phyloP scores from a whole-genome alignment of 805 yeast genomes.

The Cyberlindnera mrakii region DNA sequence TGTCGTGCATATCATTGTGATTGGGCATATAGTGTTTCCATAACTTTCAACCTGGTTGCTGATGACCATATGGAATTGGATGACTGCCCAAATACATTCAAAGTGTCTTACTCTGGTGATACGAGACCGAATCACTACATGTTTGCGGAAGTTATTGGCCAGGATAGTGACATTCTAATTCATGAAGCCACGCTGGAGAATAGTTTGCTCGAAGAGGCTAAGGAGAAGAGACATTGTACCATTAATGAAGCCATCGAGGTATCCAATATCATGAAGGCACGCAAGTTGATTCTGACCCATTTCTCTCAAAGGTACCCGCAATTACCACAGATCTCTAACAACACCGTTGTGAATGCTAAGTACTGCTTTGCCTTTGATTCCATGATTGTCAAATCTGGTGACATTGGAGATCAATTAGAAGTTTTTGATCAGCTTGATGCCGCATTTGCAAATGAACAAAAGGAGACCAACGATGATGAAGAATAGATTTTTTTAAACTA shows the following conservation, averaged over 20 bases:
- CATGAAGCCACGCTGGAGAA: constrained; percentile 95
- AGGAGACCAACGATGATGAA: constrained; percentile 14
- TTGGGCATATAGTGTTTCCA: constrained; percentile 65
- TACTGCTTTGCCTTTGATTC: constrained; percentile 61
- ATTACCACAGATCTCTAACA: constrained; percentile 34
- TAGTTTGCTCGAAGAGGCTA: constrained; percentile 70
- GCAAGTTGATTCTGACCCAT: constrained; percentile 74
- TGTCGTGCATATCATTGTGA: constrained; percentile 83
- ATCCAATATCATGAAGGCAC: constrained; percentile 65
- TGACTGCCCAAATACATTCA: constrained; percentile 35
- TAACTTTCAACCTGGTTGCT: constrained; percentile 37
- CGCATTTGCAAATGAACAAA: constrained; percentile 26
- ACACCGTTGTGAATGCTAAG: constrained; percentile 25
- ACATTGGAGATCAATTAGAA: constrained; percentile 33
- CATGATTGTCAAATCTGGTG: constrained; percentile 43
- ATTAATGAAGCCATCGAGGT: constrained; percentile 78
- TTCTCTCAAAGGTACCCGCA: constrained; percentile 85
- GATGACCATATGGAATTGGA: constrained; percentile 7
- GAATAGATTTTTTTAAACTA: background rate
- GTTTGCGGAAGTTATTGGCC: constrained; percentile 61
- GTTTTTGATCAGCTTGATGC: constrained; percentile 24
- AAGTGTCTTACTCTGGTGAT: constrained; percentile 88
- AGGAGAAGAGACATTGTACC: constrained; percentile 79
- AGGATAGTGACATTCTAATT: constrained; percentile 62
- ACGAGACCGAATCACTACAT: constrained; percentile 67